Base-by-base conservation (phyloP, 2,329 filamentous ascomycete genomes). In the Rutstroemia sp. region DNA sequence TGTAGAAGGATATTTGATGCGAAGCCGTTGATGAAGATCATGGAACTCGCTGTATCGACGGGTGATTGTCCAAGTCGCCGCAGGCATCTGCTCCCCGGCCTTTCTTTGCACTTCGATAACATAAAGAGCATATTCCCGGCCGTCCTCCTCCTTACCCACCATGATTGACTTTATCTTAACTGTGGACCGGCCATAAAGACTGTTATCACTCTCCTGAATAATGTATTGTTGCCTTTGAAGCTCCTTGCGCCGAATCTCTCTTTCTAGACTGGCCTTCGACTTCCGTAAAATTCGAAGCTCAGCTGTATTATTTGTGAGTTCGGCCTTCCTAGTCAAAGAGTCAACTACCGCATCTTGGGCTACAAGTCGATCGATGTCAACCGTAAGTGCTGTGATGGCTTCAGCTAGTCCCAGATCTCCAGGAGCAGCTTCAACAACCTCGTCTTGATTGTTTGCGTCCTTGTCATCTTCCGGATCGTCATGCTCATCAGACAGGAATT, bases 171-270 rank as follows among this genome's bases (percentile, higher is more conserved):
- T 94, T 69, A 99, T 96, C 64, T 82, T 87, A 65, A 97, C 84
- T 0, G 84, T 89, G 2, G 94, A 92, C 17, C 92, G 88, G 2
- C 94, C 94, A 67, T 95, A 97, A 23, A 99, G 77, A 70, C 91
- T 96, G 71, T 96, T 99, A 70, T 99, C 95, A 68, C 91, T 96
- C 72, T 99, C 94, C 72, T 99, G 94, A 7, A 97, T 84, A 47
- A 95, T 89, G 65, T 99, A 99, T 69, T 99, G 95, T 71, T 96
- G 94, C 52, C 92, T 82, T 70, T 99, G 94, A 67, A 99, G 81
- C 71, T 97, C 92, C 69, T 97, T 99, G 37, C 92, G 84, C 56
- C 90, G 83, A 54, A 97, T 91, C 71, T 99, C 94, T 62, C 94
- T 81, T 67, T 95, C 88, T 57, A 99, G 75, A 71, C 94, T 99